Evolutionary conservation across 2,329 filamentous ascomycete genomes (phyloP), one percentile per base, ranked within the genome.

Genomic region (Lasiodiplodia hormozganensis): DNA sequence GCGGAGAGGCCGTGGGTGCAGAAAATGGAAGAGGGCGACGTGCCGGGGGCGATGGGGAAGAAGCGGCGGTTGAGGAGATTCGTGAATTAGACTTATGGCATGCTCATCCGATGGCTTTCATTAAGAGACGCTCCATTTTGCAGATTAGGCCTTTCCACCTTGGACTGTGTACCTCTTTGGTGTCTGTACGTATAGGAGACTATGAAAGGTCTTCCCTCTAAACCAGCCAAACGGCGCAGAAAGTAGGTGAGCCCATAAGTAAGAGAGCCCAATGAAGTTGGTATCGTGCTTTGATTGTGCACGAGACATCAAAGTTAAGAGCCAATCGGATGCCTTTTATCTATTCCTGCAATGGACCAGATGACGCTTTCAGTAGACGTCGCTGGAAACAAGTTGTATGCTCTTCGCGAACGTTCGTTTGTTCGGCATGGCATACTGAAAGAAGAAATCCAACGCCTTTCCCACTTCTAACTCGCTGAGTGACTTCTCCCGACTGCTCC

Each of bases 41-140:
- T 34, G 6, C 25, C 40, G 18, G 51, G 65, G 18, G 54, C 57
- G 6, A 21, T 68, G 25, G 58, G 67, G 25, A 57, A 36, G 57
- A 68, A 65, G 51, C 56, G 67, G 28, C 36, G 67, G 38, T n/a
- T 68, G 52, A 64, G 67, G 67, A 12, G 67, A n/a, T 68, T 68
- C 23, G 58, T 64, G 31, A 64, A 64, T 12, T 68, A 43, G 28
- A 10, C 31, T 10, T 7, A 34, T 34, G 31, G 31, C 31, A 34
- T 34, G 1, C 8, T 34, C 7, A 34, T 10, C 31, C 0, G 31
- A 34, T 34, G 7, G 31, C 31, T 34, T 34, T 34, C 31, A 10
- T 28, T 34, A 34, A 34, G 8, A 34, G 31, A 34, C 8, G 7
- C 31, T 34, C 31, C 31, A 34, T 10, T 34, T 34, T 34, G 31